Evolutionary conservation across 306 rosid species (phyloP), one percentile per base, ranked within the genome.

Genomic region (Fagus sylvatica): DNA sequence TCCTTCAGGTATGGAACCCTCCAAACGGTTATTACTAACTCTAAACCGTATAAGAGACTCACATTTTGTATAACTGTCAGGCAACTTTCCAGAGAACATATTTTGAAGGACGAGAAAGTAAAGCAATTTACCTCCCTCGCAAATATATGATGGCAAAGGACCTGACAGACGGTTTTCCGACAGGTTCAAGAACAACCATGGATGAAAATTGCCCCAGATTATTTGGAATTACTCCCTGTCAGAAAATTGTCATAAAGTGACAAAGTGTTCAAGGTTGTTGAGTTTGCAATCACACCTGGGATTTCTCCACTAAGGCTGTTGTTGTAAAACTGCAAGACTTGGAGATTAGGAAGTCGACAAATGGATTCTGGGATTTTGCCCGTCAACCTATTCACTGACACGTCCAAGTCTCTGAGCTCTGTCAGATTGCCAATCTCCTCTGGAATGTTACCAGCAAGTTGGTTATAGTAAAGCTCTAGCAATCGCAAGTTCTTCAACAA

Each of bases 401-500:
- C 88, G 73, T 96, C 99, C 69, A 96, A 69, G 69, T 96, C 99
- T 8, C 4, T 72, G 6, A 96, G 93, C 79, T 85, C 89, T 0
- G 91, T 86, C 49, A 96, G 84, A 74, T 96, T 93, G 43, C 98
- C 98, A 1, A 96, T 74, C 82, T 88, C 97, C 74, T 81, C 88
- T 0, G 99, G 99, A 8, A 93, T 88, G 41, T 76, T 83, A 1
- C 98, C 99, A 19, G 74, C 75, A 0, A 95, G 88, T 3, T 33
- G 78, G 79, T 95, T 91, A 70, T 93, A 93, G 89, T 96, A 93
- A 57, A 96, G 97, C 87, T 93, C 98, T 56, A 96, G 89, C 33
- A 65, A 78, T 46, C 73, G 81, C 77, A 93, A 65, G 56, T 90
- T 96, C 80, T 83, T 91, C 67, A 93, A 72, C 54, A 65, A 69